A percentile compares a stretch with the other conserved stretches of the same genome.
phyloP scores from a whole-genome alignment of 768 basidiomycete genomes.

The Coprinopsis cinerea region DNA sequence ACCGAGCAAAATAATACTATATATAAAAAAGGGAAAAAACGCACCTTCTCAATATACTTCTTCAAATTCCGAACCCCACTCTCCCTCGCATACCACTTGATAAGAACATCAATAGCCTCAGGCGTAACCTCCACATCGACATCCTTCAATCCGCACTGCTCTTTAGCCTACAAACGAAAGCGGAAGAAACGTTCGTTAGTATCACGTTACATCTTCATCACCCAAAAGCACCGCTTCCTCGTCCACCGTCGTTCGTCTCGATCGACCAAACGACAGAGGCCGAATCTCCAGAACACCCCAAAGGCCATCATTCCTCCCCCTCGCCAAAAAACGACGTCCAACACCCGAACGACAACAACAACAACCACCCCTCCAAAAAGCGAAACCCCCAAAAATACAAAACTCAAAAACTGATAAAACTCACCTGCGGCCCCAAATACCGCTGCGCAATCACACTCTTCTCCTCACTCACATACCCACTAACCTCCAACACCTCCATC shows the following conservation, averaged over 20 bases:
- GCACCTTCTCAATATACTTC: constrained; percentile 97
- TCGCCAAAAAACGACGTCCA: not conserved
- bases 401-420: too few relatives aligned
- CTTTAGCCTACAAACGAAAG: constrained; percentile 92
- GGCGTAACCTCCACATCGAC: constrained; percentile 79
- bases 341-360: not conserved
- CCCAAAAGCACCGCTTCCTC: too few relatives aligned
- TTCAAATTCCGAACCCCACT: constrained; percentile 95
- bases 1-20: not conserved
- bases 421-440: constrained; percentile 77
- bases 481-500: constrained; percentile 95
- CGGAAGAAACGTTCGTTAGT: too few relatives aligned
- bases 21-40: constrained; percentile 9
- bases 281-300: too few relatives aligned
- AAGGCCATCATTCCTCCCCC: not conserved
- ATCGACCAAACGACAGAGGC: too few relatives aligned
- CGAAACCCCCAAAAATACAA: too few relatives aligned
- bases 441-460: constrained; percentile 82
- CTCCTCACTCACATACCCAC: constrained; percentile 91
- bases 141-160: constrained; percentile 78
- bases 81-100: constrained; percentile 96
- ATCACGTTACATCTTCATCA: too few relatives aligned
- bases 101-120: constrained; percentile 77
- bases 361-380: not conserved
- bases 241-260: too few relatives aligned